Evolutionary conservation across 768 basidiomycete species (phyloP).

Genomic region (Tulasnella sp.): DNA sequence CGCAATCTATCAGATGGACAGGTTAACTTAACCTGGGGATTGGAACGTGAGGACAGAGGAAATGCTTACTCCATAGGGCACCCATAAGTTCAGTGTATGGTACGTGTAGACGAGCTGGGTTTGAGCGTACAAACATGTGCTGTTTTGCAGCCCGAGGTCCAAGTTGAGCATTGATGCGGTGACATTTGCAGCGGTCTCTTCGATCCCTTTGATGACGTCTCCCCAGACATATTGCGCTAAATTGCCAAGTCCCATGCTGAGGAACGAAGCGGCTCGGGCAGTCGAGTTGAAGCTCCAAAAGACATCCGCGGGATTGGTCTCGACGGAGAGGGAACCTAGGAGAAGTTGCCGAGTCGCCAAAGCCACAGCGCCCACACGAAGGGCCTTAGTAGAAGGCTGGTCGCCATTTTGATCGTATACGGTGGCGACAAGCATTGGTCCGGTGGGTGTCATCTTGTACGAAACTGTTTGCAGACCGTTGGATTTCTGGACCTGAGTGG

Average conservation of each 20-base stretch:
- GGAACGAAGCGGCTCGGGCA: background rate
- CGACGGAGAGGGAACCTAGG: background rate
- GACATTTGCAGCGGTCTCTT: background rate
- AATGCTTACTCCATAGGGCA: background rate
- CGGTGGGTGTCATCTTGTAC: background rate
- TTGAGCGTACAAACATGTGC: background rate
- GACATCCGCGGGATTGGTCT: background rate
- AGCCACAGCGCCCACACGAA: background rate
- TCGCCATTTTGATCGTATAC: background rate
- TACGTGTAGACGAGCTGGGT: background rate
- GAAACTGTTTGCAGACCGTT: background rate
- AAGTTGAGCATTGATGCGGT: background rate
- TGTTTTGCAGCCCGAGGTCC: background rate
- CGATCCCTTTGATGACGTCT: conserved; percentile 3
- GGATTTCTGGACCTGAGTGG: background rate
- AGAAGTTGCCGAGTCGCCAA: background rate
- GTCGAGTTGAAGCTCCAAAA: background rate
- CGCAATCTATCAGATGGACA: background rate
- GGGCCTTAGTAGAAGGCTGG: background rate
- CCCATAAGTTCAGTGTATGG: background rate
- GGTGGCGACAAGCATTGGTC: background rate
- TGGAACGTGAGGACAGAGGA: background rate
- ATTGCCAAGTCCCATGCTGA: background rate
- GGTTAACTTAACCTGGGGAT: background rate
- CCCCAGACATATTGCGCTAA: background rate